A percentile compares a stretch with the other conserved stretches of the same genome.
Conservation (phyloP, 345 rosid species). For the Lumnitzera littorea region DNA sequence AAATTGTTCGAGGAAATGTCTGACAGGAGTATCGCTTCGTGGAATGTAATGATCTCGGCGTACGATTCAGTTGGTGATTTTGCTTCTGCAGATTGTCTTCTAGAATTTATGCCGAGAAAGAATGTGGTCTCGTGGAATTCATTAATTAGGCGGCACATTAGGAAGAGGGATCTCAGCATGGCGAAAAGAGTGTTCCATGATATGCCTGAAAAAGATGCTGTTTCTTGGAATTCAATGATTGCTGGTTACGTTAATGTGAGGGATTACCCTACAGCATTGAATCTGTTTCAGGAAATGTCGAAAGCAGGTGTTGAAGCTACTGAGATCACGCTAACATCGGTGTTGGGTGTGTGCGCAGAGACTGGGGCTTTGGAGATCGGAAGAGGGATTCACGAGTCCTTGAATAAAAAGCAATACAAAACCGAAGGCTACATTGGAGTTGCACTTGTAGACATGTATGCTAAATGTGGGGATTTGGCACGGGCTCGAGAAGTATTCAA, state of each 20-base stretch:
- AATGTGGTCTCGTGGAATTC: slow-evolving; percentile 28
- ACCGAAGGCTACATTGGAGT: slow-evolving; percentile 23
- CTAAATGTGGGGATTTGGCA: slow-evolving; percentile 27
- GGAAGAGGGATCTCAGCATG: slow-evolving; percentile 13
- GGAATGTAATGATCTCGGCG: slow-evolving; percentile 24
- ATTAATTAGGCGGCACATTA: slow-evolving; percentile 11
- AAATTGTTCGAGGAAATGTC: slow-evolving; percentile 21
- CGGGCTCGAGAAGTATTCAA: slow-evolving; percentile 18
- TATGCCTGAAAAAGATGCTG: slow-evolving; percentile 25
- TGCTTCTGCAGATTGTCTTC: slow-evolving; percentile 12
- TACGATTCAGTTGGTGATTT: slow-evolving; percentile 15
- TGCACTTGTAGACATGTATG: slow-evolving; percentile 32
- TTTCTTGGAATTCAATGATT: slow-evolving; percentile 37
- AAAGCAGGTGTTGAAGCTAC: slow-evolving; percentile 19
- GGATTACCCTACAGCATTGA: slow-evolving; percentile 17
- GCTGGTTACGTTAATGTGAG: slow-evolving; percentile 19
- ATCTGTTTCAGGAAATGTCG: slow-evolving; percentile 22
- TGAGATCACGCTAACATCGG: slow-evolving; percentile 23
- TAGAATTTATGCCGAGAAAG: slow-evolving; percentile 10
- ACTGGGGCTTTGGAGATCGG: slow-evolving; percentile 21
- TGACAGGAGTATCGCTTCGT: slow-evolving; percentile 11
- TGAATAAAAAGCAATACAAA: slow-evolving; percentile 7
- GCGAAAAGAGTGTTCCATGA: slow-evolving; percentile 18
- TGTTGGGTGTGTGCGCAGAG: slow-evolving; percentile 29
- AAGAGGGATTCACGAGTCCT: slow-evolving; percentile 16